phyloP scores from a whole-genome alignment of 1,284 basidiomycete genomes.

The Naganishia sp. region DNA sequence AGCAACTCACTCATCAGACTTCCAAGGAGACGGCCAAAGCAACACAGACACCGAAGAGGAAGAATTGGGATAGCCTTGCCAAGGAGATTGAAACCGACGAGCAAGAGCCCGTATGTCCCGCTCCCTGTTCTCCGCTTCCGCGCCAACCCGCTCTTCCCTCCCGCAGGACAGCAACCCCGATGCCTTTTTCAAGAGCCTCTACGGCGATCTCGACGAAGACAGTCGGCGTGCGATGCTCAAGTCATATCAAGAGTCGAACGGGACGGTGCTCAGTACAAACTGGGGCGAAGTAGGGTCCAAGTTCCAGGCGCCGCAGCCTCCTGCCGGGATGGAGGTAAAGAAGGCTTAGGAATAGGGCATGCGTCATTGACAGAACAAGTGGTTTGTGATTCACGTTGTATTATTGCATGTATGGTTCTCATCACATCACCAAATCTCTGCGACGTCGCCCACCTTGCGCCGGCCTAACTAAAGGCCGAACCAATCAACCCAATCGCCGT shows the following conservation, averaged over 20 bases:
- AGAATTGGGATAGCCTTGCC: conserved; percentile 52
- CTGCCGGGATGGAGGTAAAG: conserved; percentile 76
- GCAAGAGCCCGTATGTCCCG: conserved; percentile 30
- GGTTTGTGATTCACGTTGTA: no score
- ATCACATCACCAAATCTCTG: no score
- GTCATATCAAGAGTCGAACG: conserved; percentile 86
- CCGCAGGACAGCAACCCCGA: conserved; percentile 30
- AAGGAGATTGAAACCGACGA: conserved; percentile 44
- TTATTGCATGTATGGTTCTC: no score
- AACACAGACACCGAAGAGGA: conserved; percentile 35
- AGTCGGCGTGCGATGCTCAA: conserved; percentile 92
- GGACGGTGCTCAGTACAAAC: conserved; percentile 88
- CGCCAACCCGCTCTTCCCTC: conserved; percentile 39
- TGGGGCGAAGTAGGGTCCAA: conserved; percentile 81
- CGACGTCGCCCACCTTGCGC: not conserved
- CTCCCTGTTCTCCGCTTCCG: conserved; percentile 33
- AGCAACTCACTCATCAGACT: no score
- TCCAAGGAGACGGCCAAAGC: conserved; percentile 1
- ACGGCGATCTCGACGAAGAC: conserved; percentile 80
- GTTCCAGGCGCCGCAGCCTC: conserved; percentile 66
- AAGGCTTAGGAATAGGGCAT: conserved; percentile 53
- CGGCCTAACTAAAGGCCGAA: conserved; percentile 24
- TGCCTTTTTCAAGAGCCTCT: conserved; percentile 62
- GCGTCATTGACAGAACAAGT: no score
- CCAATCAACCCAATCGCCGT: conserved; percentile 65